These are phyloP conservation scores for Fusarium hainanense DNA, from an alignment of 2,329 filamentous ascomycete species.

Conservation along the genomic window DNA sequence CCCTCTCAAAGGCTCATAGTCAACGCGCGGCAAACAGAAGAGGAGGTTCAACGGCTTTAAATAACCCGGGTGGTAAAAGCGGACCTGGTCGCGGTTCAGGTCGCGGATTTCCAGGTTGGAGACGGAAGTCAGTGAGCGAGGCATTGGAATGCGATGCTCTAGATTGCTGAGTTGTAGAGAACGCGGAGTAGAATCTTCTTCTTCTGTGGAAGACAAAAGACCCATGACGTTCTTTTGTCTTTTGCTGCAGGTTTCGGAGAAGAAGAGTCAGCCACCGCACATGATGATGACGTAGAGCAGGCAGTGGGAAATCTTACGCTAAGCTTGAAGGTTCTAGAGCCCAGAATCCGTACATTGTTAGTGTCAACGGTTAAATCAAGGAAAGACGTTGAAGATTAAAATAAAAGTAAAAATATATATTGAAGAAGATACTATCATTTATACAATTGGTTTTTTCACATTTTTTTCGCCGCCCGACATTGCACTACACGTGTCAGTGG, in stretches of 20 bases:
- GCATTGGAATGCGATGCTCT: slow-evolving; percentile 24
- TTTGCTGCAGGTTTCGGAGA: background rate
- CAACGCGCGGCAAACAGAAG: slow-evolving; percentile 35
- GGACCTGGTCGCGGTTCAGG: slow-evolving; percentile 34
- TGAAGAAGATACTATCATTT: background rate
- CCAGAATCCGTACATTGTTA: slow-evolving; percentile 2
- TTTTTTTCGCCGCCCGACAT: slow-evolving; percentile 10
- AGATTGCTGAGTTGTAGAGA: slow-evolving; percentile 18
- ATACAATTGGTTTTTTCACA: slow-evolving; percentile 1
- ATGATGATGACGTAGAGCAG: background rate
- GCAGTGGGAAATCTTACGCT: background rate
- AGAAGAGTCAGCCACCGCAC: slow-evolving; percentile 2
- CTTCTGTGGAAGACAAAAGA: background rate
- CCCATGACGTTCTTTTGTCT: slow-evolving; percentile 31
- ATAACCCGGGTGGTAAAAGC: slow-evolving; percentile 39
- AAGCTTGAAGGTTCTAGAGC: background rate
- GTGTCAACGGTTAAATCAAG: background rate
- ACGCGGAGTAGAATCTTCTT: slow-evolving; percentile 5
- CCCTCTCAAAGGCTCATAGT: slow-evolving; percentile 2
- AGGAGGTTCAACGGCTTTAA: slow-evolving; percentile 31
- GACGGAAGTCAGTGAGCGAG: slow-evolving; percentile 33
- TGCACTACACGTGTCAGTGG: slow-evolving; percentile 19
- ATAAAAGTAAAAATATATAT: background rate
- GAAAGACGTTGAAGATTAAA: background rate
- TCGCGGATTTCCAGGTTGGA: slow-evolving; percentile 34